phyloP scores from a whole-genome alignment of 257 asterid genomes.

The Solanum pimpinellifolium region DNA sequence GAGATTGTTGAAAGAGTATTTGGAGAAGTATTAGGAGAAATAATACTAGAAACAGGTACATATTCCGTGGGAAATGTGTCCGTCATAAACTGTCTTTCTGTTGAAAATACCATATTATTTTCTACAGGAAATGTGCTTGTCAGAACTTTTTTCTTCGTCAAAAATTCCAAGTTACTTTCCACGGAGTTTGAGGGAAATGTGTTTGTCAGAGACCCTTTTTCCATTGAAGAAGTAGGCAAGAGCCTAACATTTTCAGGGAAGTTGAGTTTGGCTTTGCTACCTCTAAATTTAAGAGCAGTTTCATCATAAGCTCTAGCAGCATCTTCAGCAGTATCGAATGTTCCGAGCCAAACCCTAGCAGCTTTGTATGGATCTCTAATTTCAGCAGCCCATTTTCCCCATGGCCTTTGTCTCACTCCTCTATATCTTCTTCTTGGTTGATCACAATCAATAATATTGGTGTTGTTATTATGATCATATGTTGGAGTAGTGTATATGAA shows the following conservation, averaged over 20 bases:
- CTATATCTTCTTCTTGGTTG: slow-evolving; percentile 23
- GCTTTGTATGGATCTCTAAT: slow-evolving; percentile 52
- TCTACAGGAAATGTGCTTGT: background rate
- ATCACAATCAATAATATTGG: slow-evolving; percentile 5
- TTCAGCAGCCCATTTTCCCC: slow-evolving; percentile 66
- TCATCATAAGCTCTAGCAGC: slow-evolving; percentile 50
- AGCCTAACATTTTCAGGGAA: slow-evolving; percentile 41
- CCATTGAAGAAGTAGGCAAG: background rate
- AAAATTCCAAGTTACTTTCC: background rate
- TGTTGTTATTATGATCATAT: slow-evolving; percentile 12
- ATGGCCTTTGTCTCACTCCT: slow-evolving; percentile 48
- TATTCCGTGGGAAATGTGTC: background rate
- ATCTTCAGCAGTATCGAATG: slow-evolving; percentile 36
- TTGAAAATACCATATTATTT: background rate
- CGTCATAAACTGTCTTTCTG: background rate
- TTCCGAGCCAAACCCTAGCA: slow-evolving; percentile 45
- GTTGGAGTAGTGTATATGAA: slow-evolving; percentile 13
- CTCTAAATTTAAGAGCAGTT: slow-evolving; percentile 39
- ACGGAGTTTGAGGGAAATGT: background rate
- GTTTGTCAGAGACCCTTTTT: background rate
- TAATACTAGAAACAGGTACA: background rate
- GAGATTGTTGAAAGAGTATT: background rate
- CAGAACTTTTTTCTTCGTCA: background rate
- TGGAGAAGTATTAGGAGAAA: background rate
- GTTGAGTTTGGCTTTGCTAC: slow-evolving; percentile 48